Evolutionary conservation across 2,329 filamentous ascomycete genomes (phyloP).

Genomic region (Neonectria punicea): DNA sequence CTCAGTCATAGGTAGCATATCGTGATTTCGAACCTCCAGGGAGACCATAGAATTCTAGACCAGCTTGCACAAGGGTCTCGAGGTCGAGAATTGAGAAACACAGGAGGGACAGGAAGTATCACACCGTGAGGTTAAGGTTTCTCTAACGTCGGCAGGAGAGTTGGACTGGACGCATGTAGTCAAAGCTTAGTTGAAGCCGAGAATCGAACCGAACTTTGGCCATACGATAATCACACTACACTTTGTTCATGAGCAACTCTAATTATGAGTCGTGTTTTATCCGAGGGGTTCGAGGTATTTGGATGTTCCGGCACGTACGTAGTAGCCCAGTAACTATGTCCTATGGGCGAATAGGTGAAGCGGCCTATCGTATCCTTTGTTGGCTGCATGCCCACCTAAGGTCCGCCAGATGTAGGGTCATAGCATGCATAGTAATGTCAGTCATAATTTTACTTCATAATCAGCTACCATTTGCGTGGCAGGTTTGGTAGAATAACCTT

Average conservation of each 20-base stretch:
- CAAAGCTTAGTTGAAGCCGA: background rate
- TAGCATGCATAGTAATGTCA: too few species aligned
- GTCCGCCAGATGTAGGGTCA: too few species aligned
- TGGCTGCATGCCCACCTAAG: too few species aligned
- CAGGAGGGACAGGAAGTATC: background rate
- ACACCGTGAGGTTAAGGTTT: background rate
- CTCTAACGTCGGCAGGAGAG: background rate
- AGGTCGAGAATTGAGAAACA: background rate
- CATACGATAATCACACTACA: background rate
- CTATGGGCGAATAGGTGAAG: background rate
- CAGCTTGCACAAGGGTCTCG: constrained; percentile 13
- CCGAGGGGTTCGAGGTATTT: background rate
- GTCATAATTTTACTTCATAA: background rate
- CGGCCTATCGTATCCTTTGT: background rate
- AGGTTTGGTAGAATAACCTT: background rate
- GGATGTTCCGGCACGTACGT: background rate
- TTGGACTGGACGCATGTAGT: background rate
- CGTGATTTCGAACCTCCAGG: background rate
- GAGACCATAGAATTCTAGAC: background rate
- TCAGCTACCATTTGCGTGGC: background rate
- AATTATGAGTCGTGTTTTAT: background rate
- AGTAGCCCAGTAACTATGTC: background rate
- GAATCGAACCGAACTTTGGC: background rate
- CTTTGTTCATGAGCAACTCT: background rate
- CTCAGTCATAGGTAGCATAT: background rate